Evolutionary conservation across 257 asterid species (phyloP).

Genomic region (Gentiana straminea): DNA sequence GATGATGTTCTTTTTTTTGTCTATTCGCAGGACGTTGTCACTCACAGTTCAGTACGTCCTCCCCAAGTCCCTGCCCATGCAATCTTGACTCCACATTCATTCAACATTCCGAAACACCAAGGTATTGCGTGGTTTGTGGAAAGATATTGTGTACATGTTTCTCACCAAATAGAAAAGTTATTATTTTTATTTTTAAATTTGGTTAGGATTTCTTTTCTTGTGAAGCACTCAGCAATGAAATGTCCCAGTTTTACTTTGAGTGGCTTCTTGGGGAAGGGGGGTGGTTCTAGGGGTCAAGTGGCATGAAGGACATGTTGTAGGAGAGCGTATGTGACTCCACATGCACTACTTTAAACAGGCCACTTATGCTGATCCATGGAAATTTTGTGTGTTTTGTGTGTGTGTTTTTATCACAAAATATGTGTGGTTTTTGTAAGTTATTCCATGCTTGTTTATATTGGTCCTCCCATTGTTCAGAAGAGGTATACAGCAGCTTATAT

Average conservation of each 20-base stretch:
- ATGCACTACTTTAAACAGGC: too few species aligned
- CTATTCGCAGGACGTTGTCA: constrained; percentile 33
- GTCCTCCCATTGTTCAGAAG: too few species aligned
- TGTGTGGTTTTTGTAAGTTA: too few species aligned
- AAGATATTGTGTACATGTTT: background rate
- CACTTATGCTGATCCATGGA: too few species aligned
- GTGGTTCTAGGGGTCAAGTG: too few species aligned
- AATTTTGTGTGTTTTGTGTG: too few species aligned
- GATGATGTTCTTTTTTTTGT: background rate
- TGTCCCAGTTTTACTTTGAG: background rate
- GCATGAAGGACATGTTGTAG: too few species aligned
- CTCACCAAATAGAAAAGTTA: background rate
- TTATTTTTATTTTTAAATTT: background rate
- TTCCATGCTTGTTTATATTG: too few species aligned
- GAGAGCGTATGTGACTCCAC: too few species aligned
- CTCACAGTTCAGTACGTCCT: constrained; percentile 43
- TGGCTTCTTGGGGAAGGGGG: too few species aligned
- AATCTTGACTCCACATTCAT: constrained; percentile 35
- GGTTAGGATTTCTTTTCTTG: background rate
- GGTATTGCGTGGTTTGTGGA: constrained; percentile 24
- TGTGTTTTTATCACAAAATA: too few species aligned
- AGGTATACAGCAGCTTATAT: too few species aligned
- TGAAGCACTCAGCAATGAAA: background rate
- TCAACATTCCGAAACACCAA: constrained; percentile 61
- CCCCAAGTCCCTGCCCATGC: constrained; percentile 53